phyloP scores from a whole-genome alignment of 345 rosid species.

The Lenwebbia sp. region DNA sequence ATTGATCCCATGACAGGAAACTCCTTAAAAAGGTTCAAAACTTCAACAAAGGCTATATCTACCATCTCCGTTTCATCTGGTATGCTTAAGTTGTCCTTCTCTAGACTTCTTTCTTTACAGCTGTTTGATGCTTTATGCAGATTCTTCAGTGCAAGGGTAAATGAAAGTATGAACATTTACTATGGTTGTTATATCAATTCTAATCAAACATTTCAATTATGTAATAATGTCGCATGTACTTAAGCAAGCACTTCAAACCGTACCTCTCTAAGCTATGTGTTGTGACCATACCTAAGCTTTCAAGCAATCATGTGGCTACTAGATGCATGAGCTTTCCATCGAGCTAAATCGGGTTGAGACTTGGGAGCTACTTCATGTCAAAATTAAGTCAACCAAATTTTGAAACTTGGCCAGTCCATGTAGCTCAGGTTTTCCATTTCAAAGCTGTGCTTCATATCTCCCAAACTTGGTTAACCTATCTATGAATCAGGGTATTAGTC shows the following conservation, averaged over 20 bases:
- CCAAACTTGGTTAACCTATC: not conserved
- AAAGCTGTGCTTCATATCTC: not conserved
- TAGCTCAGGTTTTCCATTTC: not conserved
- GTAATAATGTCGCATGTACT: not conserved
- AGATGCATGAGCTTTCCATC: not conserved
- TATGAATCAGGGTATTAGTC: not conserved
- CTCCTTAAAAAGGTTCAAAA: conserved; percentile 48
- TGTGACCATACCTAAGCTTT: not conserved
- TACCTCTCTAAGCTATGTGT: not conserved
- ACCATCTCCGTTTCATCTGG: conserved; percentile 76
- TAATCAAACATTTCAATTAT: not conserved
- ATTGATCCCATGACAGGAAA: conserved; percentile 75
- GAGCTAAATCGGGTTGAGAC: not conserved
- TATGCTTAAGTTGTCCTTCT: conserved; percentile 7
- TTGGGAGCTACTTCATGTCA: not conserved
- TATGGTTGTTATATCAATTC: not conserved
- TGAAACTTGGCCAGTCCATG: not conserved
- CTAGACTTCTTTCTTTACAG: not conserved
- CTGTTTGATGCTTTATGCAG: not conserved
- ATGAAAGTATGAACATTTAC: not conserved
- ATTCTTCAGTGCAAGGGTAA: not conserved
- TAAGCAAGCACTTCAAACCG: not conserved
- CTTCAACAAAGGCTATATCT: conserved; percentile 73
- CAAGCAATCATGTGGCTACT: not conserved
- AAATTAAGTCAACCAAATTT: not conserved